Conservation (phyloP, 768 basidiomycete species). For the Suillus cothurnatus region DNA sequence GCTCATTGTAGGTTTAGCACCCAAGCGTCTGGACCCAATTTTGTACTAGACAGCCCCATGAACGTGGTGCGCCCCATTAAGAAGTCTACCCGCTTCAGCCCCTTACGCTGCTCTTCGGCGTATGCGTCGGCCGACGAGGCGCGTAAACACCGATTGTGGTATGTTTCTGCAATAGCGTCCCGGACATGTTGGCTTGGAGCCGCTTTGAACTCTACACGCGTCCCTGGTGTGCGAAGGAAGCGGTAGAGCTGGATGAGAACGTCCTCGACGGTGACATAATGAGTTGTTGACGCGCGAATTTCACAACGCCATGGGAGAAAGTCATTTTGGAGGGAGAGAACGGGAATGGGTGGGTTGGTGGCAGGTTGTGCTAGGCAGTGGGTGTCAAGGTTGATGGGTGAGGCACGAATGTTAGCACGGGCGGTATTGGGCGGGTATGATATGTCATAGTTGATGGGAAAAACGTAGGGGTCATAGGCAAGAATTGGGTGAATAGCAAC, state of each 20-base stretch:
- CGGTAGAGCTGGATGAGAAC: constrained; percentile 49
- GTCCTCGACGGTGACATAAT: constrained; percentile 46
- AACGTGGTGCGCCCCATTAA: constrained; percentile 45
- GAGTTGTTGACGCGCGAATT: constrained; percentile 30
- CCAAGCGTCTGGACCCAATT: constrained; percentile 40
- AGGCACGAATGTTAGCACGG: constrained; percentile 27
- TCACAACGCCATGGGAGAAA: constrained; percentile 36
- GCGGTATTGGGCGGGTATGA: constrained; percentile 24
- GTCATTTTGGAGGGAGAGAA: constrained; percentile 33
- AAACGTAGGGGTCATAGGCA: constrained; percentile 28
- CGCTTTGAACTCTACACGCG: constrained; percentile 41
- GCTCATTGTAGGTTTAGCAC: constrained; percentile 29
- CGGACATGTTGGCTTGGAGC: constrained; percentile 36
- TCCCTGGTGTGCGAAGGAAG: constrained; percentile 43
- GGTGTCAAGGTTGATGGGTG: constrained; percentile 25
- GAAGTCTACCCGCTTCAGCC: constrained; percentile 59
- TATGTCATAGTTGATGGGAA: constrained; percentile 24
- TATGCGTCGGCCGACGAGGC: constrained; percentile 32
- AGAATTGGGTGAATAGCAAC: constrained; percentile 34
- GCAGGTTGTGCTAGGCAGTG: constrained; percentile 31
- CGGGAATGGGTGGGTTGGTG: constrained; percentile 31
- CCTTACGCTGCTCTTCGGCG: constrained; percentile 46
- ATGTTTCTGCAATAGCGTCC: constrained; percentile 44
- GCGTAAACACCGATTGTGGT: constrained; percentile 40
- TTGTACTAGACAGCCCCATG: constrained; percentile 46